phyloP scores from a whole-genome alignment of 106 monocot genomes.

The Dendrobium officinale region DNA sequence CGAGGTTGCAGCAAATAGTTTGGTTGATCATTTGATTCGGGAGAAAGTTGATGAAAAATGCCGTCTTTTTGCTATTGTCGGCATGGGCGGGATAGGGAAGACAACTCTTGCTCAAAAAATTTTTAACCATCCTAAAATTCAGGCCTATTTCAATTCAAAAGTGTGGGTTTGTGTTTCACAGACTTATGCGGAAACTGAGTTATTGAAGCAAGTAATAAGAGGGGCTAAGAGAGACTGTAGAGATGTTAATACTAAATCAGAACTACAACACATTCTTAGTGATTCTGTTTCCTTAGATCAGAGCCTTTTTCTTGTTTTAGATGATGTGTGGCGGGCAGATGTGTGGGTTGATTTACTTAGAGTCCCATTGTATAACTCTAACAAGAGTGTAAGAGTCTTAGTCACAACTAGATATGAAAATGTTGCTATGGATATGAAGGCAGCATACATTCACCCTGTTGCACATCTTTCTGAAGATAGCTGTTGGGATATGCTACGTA shows the following conservation, averaged over 20 bases:
- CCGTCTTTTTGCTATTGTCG: neutral
- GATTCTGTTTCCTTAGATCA: neutral
- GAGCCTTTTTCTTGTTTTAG: constrained; percentile 38
- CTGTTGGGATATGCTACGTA: neutral
- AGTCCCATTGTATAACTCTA: constrained; percentile 9
- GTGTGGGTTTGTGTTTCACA: constrained; percentile 38
- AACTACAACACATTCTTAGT: constrained; percentile 11
- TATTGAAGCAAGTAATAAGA: constrained; percentile 20
- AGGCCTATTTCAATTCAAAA: constrained; percentile 6
- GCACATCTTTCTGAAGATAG: neutral
- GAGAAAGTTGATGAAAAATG: neutral
- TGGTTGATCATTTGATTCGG: neutral
- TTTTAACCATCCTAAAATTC: constrained; percentile 15
- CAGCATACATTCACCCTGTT: constrained; percentile 14
- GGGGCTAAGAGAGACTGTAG: neutral
- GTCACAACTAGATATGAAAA: constrained; percentile 30
- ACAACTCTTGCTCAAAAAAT: constrained; percentile 34
- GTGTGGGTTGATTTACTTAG: constrained; percentile 35
- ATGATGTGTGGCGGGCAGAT: constrained; percentile 30
- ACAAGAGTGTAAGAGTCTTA: constrained; percentile 12
- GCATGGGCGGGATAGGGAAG: too few species aligned
- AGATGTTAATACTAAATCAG: neutral
- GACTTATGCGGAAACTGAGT: constrained; percentile 8
- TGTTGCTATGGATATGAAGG: constrained; percentile 22
- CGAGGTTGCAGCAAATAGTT: neutral